phyloP scores from a whole-genome alignment of 2,329 filamentous ascomycete species.

The Phialophora macrospora region DNA sequence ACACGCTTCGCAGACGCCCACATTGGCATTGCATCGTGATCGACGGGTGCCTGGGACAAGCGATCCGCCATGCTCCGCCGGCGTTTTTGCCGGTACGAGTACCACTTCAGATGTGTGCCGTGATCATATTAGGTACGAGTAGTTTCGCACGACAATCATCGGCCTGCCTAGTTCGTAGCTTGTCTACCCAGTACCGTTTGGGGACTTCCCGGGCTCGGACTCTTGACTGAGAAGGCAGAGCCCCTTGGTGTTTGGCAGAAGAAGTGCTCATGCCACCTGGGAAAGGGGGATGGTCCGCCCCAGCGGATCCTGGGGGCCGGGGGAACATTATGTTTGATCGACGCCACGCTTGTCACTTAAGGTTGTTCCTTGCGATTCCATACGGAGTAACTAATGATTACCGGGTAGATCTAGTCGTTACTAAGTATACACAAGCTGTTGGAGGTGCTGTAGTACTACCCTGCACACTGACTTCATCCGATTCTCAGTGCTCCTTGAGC shows the following conservation, averaged over 20 bases:
- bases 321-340: neutral
- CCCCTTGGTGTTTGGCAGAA: neutral
- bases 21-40: no score
- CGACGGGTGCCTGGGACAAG: neutral
- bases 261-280: slow-evolving; percentile 4
- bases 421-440: neutral
- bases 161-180: neutral
- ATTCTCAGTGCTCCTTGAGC: neutral
- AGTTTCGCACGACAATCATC: neutral
- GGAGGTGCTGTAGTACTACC: neutral
- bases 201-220: no score
- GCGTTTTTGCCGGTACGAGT: neutral
- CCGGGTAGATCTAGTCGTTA: neutral
- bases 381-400: neutral
- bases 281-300: neutral
- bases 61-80: neutral
- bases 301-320: neutral
- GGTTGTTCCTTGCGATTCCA: neutral
- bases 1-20: no score
- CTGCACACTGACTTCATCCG: neutral
- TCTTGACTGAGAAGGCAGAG: neutral
- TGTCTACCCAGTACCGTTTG: neutral
- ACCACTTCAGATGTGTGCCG: neutral
- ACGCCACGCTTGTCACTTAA: neutral
- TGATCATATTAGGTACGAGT: neutral